phyloP scores from a whole-genome alignment of 768 basidiomycete genomes.

The Kwoniella newhampshirensis region DNA sequence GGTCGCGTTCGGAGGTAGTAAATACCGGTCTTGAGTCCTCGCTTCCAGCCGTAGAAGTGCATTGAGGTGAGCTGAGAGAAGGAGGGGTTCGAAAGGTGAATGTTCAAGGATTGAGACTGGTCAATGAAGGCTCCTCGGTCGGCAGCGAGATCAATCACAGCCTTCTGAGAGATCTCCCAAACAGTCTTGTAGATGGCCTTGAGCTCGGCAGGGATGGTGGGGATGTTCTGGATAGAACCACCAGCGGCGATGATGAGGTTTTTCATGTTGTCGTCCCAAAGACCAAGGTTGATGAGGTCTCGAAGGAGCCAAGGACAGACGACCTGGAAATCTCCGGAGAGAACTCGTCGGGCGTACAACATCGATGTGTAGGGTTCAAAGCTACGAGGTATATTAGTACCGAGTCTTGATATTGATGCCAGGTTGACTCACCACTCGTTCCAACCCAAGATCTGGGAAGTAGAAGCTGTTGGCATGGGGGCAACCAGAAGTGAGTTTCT shows the following conservation, averaged over 20 bases:
- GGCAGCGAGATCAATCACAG: constrained; percentile 95
- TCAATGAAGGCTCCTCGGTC: constrained; percentile 98
- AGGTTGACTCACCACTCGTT: constrained; percentile 70
- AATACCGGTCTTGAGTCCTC: constrained; percentile 98
- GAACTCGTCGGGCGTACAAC: constrained; percentile 96
- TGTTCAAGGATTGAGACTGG: constrained; percentile 88
- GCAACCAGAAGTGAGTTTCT: constrained; percentile 86
- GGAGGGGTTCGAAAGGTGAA: constrained; percentile 86
- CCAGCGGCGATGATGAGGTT: constrained; percentile 98
- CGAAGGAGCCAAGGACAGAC: constrained; percentile 99
- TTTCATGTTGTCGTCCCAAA: constrained; percentile 99
- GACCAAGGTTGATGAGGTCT: constrained; percentile 88
- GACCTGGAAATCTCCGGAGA: constrained; percentile 99
- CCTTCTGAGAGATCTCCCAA: constrained; percentile 99
- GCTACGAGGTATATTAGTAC: constrained; percentile 15
- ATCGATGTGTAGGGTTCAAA: constrained; percentile 99
- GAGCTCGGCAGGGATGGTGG: constrained; percentile 80
- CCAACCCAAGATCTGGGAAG: constrained; percentile 94
- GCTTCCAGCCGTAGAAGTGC: constrained; percentile 91
- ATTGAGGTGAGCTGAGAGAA: constrained; percentile 70
- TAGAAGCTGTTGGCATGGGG: constrained; percentile 99
- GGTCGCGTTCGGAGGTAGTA: constrained; percentile 89
- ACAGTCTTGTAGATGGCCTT: constrained; percentile 99
- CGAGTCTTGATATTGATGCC: not conserved
- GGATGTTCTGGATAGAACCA: constrained; percentile 73